phyloP scores from a whole-genome alignment of 1,284 basidiomycete species.

The Schizophyllum amplum region DNA sequence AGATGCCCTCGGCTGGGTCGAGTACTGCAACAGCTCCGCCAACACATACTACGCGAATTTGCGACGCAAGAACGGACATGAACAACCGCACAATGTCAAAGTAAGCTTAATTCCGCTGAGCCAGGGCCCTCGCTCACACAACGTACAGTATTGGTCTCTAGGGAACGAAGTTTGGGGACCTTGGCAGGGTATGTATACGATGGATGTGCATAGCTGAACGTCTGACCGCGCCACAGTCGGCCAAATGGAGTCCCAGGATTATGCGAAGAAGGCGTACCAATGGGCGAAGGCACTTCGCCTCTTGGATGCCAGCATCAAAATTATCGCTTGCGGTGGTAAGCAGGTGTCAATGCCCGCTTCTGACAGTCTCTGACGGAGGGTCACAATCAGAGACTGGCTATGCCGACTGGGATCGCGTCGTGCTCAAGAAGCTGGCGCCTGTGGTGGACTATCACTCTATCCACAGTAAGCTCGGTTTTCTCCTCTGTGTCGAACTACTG shows the following conservation, averaged over 20 bases:
- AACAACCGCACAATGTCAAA: slow-evolving; percentile 49
- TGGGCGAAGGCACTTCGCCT: slow-evolving; percentile 60
- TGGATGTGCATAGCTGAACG: not conserved
- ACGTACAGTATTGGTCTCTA: slow-evolving; percentile 26
- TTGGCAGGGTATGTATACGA: slow-evolving; percentile 40
- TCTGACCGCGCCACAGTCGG: slow-evolving; percentile 29
- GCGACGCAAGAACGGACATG: slow-evolving; percentile 47
- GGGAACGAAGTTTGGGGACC: slow-evolving; percentile 53
- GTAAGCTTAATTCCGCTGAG: slow-evolving; percentile 6
- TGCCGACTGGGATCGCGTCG: slow-evolving; percentile 33
- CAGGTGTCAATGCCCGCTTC: not conserved
- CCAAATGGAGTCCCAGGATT: slow-evolving; percentile 49
- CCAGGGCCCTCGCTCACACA: slow-evolving; percentile 1
- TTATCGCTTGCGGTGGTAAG: slow-evolving; percentile 51
- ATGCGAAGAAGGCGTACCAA: slow-evolving; percentile 48
- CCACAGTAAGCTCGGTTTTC: slow-evolving; percentile 20
- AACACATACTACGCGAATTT: slow-evolving; percentile 55
- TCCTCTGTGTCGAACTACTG: not conserved
- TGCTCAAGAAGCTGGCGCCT: slow-evolving; percentile 28
- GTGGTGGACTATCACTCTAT: slow-evolving; percentile 34
- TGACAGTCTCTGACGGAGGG: not conserved
- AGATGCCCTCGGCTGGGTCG: slow-evolving; percentile 58
- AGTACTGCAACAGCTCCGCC: slow-evolving; percentile 49
- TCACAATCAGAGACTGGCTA: slow-evolving; percentile 33
- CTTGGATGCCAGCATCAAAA: slow-evolving; percentile 49